These are phyloP conservation scores for Boletus huronensis DNA, from an alignment of 768 basidiomycete species.

Conservation along the genomic window DNA sequence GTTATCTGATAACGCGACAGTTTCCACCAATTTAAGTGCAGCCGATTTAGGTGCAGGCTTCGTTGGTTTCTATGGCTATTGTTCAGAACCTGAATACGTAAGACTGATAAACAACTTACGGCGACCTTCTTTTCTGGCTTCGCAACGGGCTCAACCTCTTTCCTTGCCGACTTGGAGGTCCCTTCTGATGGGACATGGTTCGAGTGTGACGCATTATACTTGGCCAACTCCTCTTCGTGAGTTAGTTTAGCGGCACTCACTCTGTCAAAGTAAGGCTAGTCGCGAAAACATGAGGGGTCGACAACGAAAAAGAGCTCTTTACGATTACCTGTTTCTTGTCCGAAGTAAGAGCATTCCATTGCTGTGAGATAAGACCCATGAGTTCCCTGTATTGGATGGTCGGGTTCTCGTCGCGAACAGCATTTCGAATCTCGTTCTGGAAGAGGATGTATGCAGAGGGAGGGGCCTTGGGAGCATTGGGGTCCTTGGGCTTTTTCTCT, in stretches of 20 bases:
- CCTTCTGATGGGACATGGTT: constrained; percentile 48
- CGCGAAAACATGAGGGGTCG: neutral
- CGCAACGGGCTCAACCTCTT: constrained; percentile 27
- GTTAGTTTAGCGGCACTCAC: constrained; percentile 58
- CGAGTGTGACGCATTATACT: constrained; percentile 56
- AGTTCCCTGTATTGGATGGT: constrained; percentile 68
- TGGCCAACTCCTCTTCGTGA: constrained; percentile 61
- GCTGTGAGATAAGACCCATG: constrained; percentile 62
- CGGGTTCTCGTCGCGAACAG: constrained; percentile 64
- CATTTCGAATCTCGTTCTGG: constrained; percentile 85
- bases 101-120: constrained; percentile 17
- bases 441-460: constrained; percentile 90
- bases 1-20: constrained; percentile 28
- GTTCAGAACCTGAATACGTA: constrained; percentile 16
- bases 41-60: constrained; percentile 25
- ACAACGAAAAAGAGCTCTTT: neutral
- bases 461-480: constrained; percentile 92
- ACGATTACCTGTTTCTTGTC: constrained; percentile 71
- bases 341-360: constrained; percentile 67
- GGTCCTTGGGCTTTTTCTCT: constrained; percentile 73
- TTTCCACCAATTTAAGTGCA: constrained; percentile 22
- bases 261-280: constrained; percentile 33
- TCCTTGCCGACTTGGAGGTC: constrained; percentile 32
- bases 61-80: constrained; percentile 20
- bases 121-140: constrained; percentile 27